Base-by-base conservation (phyloP, 345 rosid species). In the Brassica napus region DNA sequence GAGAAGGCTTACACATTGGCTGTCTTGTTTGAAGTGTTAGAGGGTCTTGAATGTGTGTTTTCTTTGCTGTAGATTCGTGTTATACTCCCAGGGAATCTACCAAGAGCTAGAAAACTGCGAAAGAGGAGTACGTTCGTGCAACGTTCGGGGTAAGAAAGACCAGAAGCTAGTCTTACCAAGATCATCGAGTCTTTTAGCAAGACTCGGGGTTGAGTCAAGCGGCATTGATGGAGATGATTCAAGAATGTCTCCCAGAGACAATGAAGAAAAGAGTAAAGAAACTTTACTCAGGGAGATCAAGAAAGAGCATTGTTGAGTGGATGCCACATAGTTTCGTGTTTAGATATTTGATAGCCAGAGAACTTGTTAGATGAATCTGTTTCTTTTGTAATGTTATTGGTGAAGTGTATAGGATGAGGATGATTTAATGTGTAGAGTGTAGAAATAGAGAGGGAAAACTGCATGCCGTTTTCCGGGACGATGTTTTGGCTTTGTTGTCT, bases 91-190 rank as follows among this genome's bases (percentile, higher is more conserved):
- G 78, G 82, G 89, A 71, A 81, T 95, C 64, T 80, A 81, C 69
- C 96, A 90, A 79, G 99, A 95, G 84, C 88, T 95, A 55, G 92
- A 88, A n/a, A 82, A 81, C 83, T 30, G 93, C 98, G 0, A 95
- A 89, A 85, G 97, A 88, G 34, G 99, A 93, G 84, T 95, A 91
- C 70, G 83, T 93, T 30, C 92, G 92, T 3, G 91, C 97, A 54
- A 89, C 87, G 15, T 83, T 93, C 63, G 91, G 97, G 0, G 37
- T 88, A 0, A 84, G 16, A 93, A 89, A 69, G 97, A 90, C 74
- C 91, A 87, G 73, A 95, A 90, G 83, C 86, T 95, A 74, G 80
- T 90, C 32, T 84, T 95, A 18, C 97, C 98, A 4, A 91, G 90
- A 83, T 87, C 31, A 79, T 95, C 4, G 97, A 95, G 60, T 85